Percentiles rank a stretch among this genome's conserved stretches.
Evolutionary conservation across 2,329 filamentous ascomycete genomes (phyloP).

Genomic region (Xylariaceae sp.): DNA sequence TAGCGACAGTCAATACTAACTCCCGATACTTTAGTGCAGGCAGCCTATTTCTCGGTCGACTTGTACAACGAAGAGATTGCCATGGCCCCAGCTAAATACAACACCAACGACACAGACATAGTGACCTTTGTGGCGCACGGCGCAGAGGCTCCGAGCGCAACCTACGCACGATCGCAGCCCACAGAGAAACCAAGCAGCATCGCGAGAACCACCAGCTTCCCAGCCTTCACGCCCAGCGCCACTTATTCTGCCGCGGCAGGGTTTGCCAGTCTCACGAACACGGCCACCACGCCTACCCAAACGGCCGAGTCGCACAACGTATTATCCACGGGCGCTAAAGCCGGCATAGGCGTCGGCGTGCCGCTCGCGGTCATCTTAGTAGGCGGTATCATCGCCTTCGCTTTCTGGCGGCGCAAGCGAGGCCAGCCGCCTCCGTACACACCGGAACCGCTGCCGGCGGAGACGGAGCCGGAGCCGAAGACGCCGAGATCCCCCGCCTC

Average conservation of each 20-base stretch:
- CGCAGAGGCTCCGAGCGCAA: neutral
- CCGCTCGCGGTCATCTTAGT: neutral
- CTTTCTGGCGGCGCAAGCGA: neutral
- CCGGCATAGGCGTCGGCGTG: conserved; percentile 9
- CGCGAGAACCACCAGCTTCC: neutral
- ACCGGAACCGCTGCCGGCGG: neutral
- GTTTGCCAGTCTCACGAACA: neutral
- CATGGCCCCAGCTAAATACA: neutral
- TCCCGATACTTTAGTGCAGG: too few species aligned
- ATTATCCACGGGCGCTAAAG: neutral
- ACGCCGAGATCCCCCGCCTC: neutral
- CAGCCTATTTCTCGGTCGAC: conserved; percentile 2
- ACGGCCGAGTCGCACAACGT: neutral
- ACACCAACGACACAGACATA: neutral
- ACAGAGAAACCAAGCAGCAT: neutral
- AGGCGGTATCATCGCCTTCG: neutral
- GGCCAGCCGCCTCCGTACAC: neutral
- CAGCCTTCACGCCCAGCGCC: neutral
- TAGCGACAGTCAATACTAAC: too few species aligned
- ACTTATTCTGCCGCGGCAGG: neutral
- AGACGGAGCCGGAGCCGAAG: neutral
- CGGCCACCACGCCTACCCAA: neutral
- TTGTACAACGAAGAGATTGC: conserved; percentile 4
- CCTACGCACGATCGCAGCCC: neutral
- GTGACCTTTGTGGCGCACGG: neutral